A percentile compares a stretch with the other conserved stretches of the same genome.
phyloP scores from a whole-genome alignment of 2,329 filamentous ascomycete species.

The Fusarium xylarioides region DNA sequence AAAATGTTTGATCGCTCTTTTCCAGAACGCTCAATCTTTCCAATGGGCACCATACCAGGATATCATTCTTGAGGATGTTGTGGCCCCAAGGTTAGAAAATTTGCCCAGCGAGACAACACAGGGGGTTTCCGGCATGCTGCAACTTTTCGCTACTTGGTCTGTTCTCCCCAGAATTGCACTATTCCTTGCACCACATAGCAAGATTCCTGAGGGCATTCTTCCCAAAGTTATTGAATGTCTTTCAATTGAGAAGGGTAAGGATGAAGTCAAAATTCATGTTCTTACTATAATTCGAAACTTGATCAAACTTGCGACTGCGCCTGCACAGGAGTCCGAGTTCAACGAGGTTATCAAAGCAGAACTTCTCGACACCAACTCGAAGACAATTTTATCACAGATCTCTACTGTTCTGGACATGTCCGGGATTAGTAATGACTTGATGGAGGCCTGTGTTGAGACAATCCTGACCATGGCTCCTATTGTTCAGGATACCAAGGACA shows the following conservation, averaged over 20 bases:
- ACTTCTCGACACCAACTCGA: conserved; percentile 65
- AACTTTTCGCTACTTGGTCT: conserved; percentile 84
- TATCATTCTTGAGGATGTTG: conserved; percentile 76
- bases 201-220: conserved; percentile 69
- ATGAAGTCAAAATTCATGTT: conserved; percentile 85
- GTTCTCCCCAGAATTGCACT: conserved; percentile 70
- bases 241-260: conserved; percentile 76
- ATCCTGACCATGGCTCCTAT: conserved; percentile 80
- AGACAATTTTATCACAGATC: conserved; percentile 72
- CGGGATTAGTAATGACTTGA: conserved; percentile 73
- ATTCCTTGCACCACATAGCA: conserved; percentile 64
- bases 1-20: conserved; percentile 83
- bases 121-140: conserved; percentile 83
- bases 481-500: conserved; percentile 73
- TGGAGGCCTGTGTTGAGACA: conserved; percentile 81
- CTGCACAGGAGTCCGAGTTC: conserved; percentile 64
- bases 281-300: conserved; percentile 78
- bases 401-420: conserved; percentile 70
- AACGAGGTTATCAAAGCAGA: conserved; percentile 65
- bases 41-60: conserved; percentile 78
- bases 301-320: conserved; percentile 66
- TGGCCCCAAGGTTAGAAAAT: conserved; percentile 80
- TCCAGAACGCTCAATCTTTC: conserved; percentile 74
- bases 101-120: conserved; percentile 88
- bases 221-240: conserved; percentile 77